Base-by-base conservation (phyloP, 495 filamentous ascomycete species). In the Penicillium diatomitis region DNA sequence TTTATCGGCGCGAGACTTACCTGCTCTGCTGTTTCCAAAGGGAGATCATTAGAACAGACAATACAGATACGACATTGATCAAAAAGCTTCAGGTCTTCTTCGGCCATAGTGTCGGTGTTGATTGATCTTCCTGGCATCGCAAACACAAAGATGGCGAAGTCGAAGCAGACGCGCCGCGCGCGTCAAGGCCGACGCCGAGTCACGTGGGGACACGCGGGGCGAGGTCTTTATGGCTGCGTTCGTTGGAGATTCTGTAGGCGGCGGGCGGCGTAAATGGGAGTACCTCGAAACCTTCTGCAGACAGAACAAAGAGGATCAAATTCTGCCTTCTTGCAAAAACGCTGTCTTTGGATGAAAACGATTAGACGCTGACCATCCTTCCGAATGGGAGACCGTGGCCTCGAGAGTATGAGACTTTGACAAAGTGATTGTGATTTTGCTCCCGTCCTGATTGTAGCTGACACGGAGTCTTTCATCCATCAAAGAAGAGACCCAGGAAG, bases 1-100 rank as follows among this genome's bases (percentile, higher is more conserved):
- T 48, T 44, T 47, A 48, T 46, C 33, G 40, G 38, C 20, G 41
- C 6, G 45, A 37, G 36, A 49, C 54, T 38, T 50, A 74, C 68
- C 63, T 76, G 69, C 39, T 63, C 74, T 43, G 63, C 65, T 32
- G 68, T 56, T 34, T 76, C 69, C 11, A 59, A 57, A 33, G 58
- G 53, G n/a, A 85, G 72, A 10, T 70, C 65, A 66, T 83, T 67
- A 33, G 63, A 63, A 54, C 64, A 62, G 36, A 73, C 65, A 50
- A 65, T 73, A 55, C 58, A 70, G 52, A 71, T 47, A 33, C 60
- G 65, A 54, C 67, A 71, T 49, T 72, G 64, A 20, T 67, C 66
- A 44, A 75, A 73, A 48, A 75, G 70, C 39, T 58, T 66, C 11
- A 58, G 38, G 28, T 55, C 63, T 32, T 59, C 62, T 4, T 63